Conservation (phyloP, 139 green algal genomes). For the Haematococcus lacustris region DNA sequence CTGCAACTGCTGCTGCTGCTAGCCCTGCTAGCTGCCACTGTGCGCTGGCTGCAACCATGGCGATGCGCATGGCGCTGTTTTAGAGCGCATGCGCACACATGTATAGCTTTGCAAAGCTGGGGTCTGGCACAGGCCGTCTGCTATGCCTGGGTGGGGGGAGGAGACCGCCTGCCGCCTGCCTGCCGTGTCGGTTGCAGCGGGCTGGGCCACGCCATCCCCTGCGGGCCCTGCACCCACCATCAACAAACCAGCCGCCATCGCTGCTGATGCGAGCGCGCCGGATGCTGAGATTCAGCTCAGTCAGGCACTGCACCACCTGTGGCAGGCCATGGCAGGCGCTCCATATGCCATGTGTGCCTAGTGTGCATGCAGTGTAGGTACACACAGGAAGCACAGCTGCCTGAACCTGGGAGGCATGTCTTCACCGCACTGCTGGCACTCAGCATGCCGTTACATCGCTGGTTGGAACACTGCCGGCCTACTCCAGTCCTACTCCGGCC, state of each 20-base stretch:
- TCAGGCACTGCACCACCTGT: conserved; percentile 90
- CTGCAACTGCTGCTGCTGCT: no score
- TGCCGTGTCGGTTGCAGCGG: no score
- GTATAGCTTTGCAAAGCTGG: no score
- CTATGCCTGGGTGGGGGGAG: no score
- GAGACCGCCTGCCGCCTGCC: no score
- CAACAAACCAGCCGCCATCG: conserved; percentile 95
- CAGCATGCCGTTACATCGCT: neutral
- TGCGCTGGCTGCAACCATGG: no score
- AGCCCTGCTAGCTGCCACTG: no score
- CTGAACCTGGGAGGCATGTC: neutral
- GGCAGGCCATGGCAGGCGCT: neutral
- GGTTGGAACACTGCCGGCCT: neutral
- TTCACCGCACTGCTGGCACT: neutral
- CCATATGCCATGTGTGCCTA: neutral
- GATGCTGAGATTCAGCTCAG: conserved; percentile 83
- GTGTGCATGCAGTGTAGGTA: neutral
- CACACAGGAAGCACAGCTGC: neutral
- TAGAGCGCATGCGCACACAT: no score
- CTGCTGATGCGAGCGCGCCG: conserved; percentile 73
- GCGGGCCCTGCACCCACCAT: conserved; percentile 56
- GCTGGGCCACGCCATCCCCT: no score
- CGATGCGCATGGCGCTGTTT: no score
- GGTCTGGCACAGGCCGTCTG: no score
- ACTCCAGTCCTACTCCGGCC: neutral